Evolutionary conservation across 2,329 filamentous ascomycete genomes (phyloP), one percentile per base, ranked within the genome.

Genomic region (Xylariales sp.): DNA sequence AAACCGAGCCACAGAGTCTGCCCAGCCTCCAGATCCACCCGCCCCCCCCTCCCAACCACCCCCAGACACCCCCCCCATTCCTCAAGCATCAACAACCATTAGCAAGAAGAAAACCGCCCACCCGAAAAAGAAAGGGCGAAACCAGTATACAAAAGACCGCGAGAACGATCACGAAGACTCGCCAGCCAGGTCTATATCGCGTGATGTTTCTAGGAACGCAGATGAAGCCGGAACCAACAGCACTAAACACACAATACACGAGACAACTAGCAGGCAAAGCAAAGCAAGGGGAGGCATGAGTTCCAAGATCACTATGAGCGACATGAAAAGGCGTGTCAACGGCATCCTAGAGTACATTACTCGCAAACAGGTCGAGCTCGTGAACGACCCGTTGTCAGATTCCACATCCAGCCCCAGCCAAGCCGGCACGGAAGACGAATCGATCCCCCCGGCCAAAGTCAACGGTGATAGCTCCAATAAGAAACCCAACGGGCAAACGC

Each of bases 311-410:
- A 94, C 90, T 34, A 92, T 97, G 90, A 90, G 90, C 67, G 94
- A 97, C 76, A 94, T 97, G 89, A 93, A 92, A 80, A 89, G 92
- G 71, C 90, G 93, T 9, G 93, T 94, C 5, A 88, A 92, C 3
- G 91, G 88, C 23, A 97, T 97, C 77, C 86, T 97, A 67, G 93
- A 96, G 73, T 97, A 95, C 76, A 97, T 97, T 70, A 91, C 92
- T 3, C 89, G 93, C 72, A 95, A 93, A 65, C 94, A 97, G 78
- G 85, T 97, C 6, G 94, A 97, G 75, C 87, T 97, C 80, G 93
- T 93, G 1, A 89, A 87, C 36, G 91, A 90, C 68, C 80, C 82
- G 79, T 80, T 81, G 69, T 84, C 80, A 6, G 76, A 80, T 61
- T 75, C 80, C 28, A 79, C 80, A 43, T 79, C 80, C 54, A 78